These are phyloP conservation scores for Cucurbita maxima DNA, from an alignment of 306 rosid genomes.

Conservation along the genomic window DNA sequence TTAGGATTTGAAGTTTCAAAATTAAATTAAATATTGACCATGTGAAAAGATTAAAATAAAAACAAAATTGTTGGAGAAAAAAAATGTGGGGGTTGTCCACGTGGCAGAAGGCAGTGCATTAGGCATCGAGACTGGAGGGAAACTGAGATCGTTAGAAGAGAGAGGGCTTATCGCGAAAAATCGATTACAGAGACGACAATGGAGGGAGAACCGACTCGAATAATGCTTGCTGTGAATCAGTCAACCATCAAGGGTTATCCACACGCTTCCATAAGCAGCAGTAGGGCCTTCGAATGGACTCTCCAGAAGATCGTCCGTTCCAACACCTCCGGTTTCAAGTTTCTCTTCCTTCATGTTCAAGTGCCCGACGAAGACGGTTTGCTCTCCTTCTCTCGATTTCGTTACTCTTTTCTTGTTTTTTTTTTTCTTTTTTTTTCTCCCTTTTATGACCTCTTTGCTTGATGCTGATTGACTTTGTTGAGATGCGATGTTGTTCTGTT, in stretches of 20 bases:
- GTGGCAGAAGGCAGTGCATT: background rate
- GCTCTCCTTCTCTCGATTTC: slow-evolving; percentile 11
- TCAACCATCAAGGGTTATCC: slow-evolving; percentile 86
- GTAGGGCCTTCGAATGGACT: slow-evolving; percentile 81
- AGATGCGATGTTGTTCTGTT: background rate
- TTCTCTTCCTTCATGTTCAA: slow-evolving; percentile 76
- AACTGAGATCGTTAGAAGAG: background rate
- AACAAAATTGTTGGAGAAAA: background rate
- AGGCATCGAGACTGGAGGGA: background rate
- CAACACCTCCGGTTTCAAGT: slow-evolving; percentile 45
- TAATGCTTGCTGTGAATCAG: slow-evolving; percentile 75
- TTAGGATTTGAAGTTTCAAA: no score
- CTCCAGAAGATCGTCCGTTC: slow-evolving; percentile 61
- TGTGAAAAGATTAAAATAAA: no score
- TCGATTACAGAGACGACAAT: background rate
- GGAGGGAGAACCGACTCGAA: slow-evolving; percentile 44
- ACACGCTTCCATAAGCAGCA: slow-evolving; percentile 77
- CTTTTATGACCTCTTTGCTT: background rate
- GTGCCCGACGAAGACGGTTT: slow-evolving; percentile 91
- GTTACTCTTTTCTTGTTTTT: background rate
- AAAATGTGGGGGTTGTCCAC: background rate
- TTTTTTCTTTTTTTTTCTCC: no score
- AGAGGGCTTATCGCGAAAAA: background rate
- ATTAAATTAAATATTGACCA: no score
- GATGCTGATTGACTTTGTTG: background rate